A percentile compares a stretch with the other conserved stretches of the same genome.
These are phyloP conservation scores for Wickerhamiella galacta DNA, from an alignment of 805 yeast species.

Conservation along the genomic window DNA sequence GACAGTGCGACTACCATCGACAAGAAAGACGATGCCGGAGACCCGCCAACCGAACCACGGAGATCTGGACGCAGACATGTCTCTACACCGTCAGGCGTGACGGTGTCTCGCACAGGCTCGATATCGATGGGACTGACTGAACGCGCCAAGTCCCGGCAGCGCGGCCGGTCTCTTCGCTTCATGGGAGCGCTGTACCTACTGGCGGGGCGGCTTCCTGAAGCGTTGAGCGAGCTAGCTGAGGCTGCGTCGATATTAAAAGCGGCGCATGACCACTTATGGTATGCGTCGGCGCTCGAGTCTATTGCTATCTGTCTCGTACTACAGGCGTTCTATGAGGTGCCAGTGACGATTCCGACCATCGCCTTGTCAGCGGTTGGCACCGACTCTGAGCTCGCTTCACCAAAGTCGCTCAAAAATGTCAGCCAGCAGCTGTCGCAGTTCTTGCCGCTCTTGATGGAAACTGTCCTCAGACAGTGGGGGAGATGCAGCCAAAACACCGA, in stretches of 20 bases:
- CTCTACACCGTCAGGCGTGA: conserved; percentile 4
- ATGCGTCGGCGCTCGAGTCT: conserved; percentile 76
- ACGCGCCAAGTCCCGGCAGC: conserved; percentile 30
- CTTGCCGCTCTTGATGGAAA: conserved; percentile 15
- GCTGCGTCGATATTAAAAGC: conserved; percentile 42
- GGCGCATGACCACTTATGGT: conserved; percentile 68
- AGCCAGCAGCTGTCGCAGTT: conserved; percentile 11
- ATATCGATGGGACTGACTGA: conserved; percentile 22
- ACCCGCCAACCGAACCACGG: neutral
- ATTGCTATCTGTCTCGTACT: conserved; percentile 49
- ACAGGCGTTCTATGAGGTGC: conserved; percentile 37
- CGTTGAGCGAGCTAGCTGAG: conserved; percentile 59
- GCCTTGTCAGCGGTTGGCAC: conserved; percentile 12
- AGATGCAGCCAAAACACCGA: conserved; percentile 24
- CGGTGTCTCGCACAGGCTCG: conserved; percentile 18
- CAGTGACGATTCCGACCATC: conserved; percentile 25
- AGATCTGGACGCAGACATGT: conserved; percentile 2
- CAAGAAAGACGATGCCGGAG: neutral
- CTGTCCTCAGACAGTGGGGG: conserved; percentile 18
- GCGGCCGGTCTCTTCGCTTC: conserved; percentile 61
- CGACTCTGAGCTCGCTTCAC: conserved; percentile 2
- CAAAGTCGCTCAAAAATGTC: conserved; percentile 1
- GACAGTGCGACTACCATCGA: neutral
- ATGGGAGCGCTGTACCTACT: conserved; percentile 61
- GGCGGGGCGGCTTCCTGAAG: conserved; percentile 63